Percentiles rank a stretch among this genome's conserved stretches.
Conservation (phyloP, 768 basidiomycete genomes). For the Boletellus emodensis region DNA sequence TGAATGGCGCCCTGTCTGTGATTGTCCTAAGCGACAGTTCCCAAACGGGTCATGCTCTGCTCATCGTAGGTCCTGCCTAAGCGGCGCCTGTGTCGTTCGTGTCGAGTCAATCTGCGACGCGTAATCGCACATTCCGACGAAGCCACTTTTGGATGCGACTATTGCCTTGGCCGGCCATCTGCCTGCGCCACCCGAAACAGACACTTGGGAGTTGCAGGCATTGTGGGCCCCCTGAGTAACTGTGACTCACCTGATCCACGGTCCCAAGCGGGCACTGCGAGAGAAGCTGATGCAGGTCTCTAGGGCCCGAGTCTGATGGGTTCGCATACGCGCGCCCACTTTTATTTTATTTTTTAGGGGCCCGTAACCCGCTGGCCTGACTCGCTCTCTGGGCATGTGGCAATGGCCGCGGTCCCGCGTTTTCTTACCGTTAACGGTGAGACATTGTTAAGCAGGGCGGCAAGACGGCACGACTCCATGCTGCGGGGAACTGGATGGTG, state of each 20-base stretch:
- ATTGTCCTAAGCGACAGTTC: slow-evolving; percentile 47
- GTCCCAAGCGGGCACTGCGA: slow-evolving; percentile 45
- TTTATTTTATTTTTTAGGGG: too few species aligned
- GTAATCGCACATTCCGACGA: slow-evolving; percentile 58
- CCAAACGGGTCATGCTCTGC: slow-evolving; percentile 44
- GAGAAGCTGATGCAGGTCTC: slow-evolving; percentile 42
- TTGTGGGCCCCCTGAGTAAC: slow-evolving; percentile 40
- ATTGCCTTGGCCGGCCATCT: slow-evolving; percentile 39
- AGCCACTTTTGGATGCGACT: slow-evolving; percentile 40
- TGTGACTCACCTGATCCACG: slow-evolving; percentile 42
- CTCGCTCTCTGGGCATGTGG: slow-evolving; percentile 31
- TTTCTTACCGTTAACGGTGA: slow-evolving; percentile 51
- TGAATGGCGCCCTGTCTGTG: slow-evolving; percentile 48
- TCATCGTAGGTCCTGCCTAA: slow-evolving; percentile 53
- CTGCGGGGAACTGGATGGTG: slow-evolving; percentile 70
- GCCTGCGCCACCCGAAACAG: slow-evolving; percentile 40
- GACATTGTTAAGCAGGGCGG: slow-evolving; percentile 48
- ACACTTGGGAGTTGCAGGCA: slow-evolving; percentile 36
- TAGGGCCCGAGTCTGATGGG: slow-evolving; percentile 45
- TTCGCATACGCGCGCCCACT: background rate
- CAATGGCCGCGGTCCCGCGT: slow-evolving; percentile 41
- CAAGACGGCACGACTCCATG: slow-evolving; percentile 39
- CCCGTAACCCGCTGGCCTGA: background rate
- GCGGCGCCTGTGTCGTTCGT: background rate
- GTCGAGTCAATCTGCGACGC: background rate